phyloP scores from a whole-genome alignment of 2,329 filamentous ascomycete species.

The Epicoccum nigrum region DNA sequence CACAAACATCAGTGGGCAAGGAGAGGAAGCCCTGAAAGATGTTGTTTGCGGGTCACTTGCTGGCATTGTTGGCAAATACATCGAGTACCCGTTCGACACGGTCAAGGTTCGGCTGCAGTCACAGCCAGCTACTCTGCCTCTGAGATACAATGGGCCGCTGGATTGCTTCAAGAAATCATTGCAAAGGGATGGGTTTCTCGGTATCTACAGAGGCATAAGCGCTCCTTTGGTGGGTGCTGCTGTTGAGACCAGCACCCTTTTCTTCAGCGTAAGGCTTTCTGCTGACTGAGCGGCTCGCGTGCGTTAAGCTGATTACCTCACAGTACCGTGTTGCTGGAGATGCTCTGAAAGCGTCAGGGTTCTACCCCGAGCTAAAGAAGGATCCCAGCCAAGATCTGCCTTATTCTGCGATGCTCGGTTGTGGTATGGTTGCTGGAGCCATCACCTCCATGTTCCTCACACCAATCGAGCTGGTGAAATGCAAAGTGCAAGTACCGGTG shows the following conservation, averaged over 20 bases:
- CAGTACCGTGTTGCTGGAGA: constrained; percentile 60
- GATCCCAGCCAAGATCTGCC: constrained; percentile 65
- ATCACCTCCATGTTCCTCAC: constrained; percentile 92
- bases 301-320: constrained; percentile 24
- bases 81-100: constrained; percentile 98
- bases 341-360: constrained; percentile 64
- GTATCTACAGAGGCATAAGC: constrained; percentile 90
- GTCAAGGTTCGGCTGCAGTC: constrained; percentile 97
- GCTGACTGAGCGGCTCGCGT: background rate
- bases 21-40: constrained; percentile 78
- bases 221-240: constrained; percentile 90
- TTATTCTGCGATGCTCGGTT: constrained; percentile 75
- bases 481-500: constrained; percentile 87
- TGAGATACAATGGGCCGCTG: constrained; percentile 82
- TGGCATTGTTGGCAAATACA: constrained; percentile 89
- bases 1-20: constrained; percentile 48
- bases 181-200: constrained; percentile 75
- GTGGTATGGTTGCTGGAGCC: constrained; percentile 84
- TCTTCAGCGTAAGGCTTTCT: constrained; percentile 70
- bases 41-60: constrained; percentile 89
- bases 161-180: constrained; percentile 94
- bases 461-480: constrained; percentile 96
- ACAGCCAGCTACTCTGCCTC: constrained; percentile 83
- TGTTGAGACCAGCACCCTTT: constrained; percentile 88
- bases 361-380: constrained; percentile 56